Evolutionary conservation across 495 filamentous ascomycete genomes (phyloP), one percentile per base, ranked within the genome.

Genomic region (Hypoxylon lienhwacheense): DNA sequence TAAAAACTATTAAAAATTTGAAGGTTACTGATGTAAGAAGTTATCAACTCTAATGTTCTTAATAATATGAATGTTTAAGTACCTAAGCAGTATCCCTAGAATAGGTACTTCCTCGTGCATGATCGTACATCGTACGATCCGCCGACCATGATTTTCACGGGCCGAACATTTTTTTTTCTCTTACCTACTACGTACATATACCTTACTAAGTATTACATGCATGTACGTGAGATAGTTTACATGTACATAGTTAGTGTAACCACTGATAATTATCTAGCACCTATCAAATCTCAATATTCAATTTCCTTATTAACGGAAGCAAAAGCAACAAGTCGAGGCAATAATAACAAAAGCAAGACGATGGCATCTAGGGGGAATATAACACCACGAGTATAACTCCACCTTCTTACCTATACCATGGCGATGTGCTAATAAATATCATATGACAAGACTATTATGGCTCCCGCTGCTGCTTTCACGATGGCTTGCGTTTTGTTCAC

Each of bases 401-500:
- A 12, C 7, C n/a, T 17, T 3, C 35, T 12, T 31, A 26, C n/a
- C 5, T 36, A 7, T 40, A 16, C 22, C 7, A 11, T 5, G 15
- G 17, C 37, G n/a, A 24, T 36, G 35, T 25, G 41, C 51, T 52
- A 52, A 61, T 33, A 2, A n/a, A 12, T 15, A 28, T 43, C 17
- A 34, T 34, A 14, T 5, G 44, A 28, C 0, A 31, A 78, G 76
- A 77, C 70, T 0, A 52, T 77, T 10, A 68, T 73, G 50, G 72
- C 73, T 7, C 76, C 76, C 2, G 55, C 70, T 0, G 75, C 76
- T 0, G 76, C 74, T 14, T 77, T 77, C 36, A 76, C 70, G 2
- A 78, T 78, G 76, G 76, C 76, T 4, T 67, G 65, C 11, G 26
- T 78, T 5, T 55, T 78, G 16, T 74, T 78, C 39, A 61, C 66